Base-by-base conservation (phyloP, 306 rosid species). In the Senna tora region DNA sequence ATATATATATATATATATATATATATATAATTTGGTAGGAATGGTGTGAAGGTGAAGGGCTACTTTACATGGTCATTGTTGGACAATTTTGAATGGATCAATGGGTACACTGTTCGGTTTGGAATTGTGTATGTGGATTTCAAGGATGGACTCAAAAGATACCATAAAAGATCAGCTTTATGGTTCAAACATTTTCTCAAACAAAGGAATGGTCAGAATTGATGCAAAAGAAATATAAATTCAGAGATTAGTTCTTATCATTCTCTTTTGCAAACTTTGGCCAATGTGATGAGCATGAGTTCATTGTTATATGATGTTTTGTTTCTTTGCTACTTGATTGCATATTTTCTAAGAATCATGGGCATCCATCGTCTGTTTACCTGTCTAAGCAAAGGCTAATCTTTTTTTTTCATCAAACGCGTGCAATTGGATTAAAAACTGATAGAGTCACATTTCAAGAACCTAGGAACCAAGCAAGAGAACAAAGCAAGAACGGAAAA, bases 31-130 rank as follows among this genome's bases (percentile, higher is more conserved):
- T 69, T 53, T 74, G 42, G 57, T 14, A 75, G 86, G 62, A 45
- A 52, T 68, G 86, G 84, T 3, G 84, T 58, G 8, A 75, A 75
- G 5, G 84, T 81, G 52, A 81, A 68, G 60, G 85, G 88, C 10
- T 84, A 74, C 74, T 80, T 85, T 71, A 36, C 76, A n/a, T 85
- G 89, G 89, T 82, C 87, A 41, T 71, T 85, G 33, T 54, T 85
- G 30, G 86, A 85, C 56, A 63, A 62, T 41, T 81, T 78, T 6
- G 84, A 85, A 42, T 84, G 85, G 85, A 2, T 0, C 1, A 4
- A 5, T 19, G 84, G 87, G n/a, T 80, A 83, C 56, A 67, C 71
- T 0, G 73, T 75, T 42, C 67, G 84, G 0, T 86, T 83, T 41
- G 87, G 87, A 14, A 45, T 75, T 19, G 49, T 74, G 5, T 75